Base-by-base conservation (phyloP, 139 green algal species). In the Chlamydomonas urium region DNA sequence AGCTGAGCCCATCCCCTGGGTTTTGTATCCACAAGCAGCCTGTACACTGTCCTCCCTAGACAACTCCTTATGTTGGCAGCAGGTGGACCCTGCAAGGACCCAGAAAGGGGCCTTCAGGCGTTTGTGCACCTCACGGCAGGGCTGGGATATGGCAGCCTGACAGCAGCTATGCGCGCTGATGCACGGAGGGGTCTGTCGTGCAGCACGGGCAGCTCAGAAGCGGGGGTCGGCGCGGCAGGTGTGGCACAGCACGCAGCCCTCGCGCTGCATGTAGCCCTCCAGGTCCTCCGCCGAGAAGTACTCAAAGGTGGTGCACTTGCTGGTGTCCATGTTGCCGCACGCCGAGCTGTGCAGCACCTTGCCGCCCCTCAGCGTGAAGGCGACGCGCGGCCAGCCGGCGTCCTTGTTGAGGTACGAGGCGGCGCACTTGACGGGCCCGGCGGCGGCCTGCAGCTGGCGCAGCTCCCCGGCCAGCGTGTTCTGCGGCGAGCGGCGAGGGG, bases 291-390 rank as follows among this genome's bases (percentile, higher is more conserved):
- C 17, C 17, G 21, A 17, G 17, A 34, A 14, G 19, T 63, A 63
- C 53, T 63, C 17, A 26, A 63, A 63, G 6, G 53, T 14, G n/a
- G 26, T 17, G 26, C 53, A 63, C 53, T 63, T 63, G 53, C 6
- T 63, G 53, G 53, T 63, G 53, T 63, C 53, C 53, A 63, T 10
- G 24, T 36, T 63, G 26, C 53, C 53, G 26, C 53, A 63, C 29
- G 53, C 53, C 21, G 53, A 14, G 6, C 29, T 63, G 26, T 63
- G 53, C 53, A 63, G 53, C 26, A 63, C 26, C 17, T 10, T 6
- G 24, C 53, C 53, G 26, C 53, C 53, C 6, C 53, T 14, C 17
- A 21, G 6, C 6, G 17, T 63, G 53, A 36, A 63, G 53, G 53
- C 53, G 29, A 63, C 29, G 53, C 53, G 53, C 26, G 53, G 53